phyloP scores from a whole-genome alignment of 139 green algal genomes.

The Coelastrella sp. region DNA sequence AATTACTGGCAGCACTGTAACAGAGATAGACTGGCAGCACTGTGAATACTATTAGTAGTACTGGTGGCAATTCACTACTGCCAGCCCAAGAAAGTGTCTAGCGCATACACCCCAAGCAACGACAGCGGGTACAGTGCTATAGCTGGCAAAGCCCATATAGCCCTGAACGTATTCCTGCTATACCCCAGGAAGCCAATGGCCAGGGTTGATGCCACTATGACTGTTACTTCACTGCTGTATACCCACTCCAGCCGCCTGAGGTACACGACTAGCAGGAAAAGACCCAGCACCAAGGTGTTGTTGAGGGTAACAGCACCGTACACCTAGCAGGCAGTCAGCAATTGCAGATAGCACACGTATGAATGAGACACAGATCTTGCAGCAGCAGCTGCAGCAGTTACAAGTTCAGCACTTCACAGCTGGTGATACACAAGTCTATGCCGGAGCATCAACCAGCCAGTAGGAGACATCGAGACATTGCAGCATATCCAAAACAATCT shows the following conservation, averaged over 20 bases:
- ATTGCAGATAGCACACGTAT: background rate
- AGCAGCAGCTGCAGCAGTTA: background rate
- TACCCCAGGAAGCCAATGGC: constrained; percentile 52
- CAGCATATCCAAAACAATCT: too few species aligned
- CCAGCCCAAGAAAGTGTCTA: constrained; percentile 51
- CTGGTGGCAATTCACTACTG: constrained; percentile 7
- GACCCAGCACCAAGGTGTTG: constrained; percentile 78
- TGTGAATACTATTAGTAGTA: background rate
- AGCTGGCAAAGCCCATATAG: constrained; percentile 54
- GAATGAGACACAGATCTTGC: background rate
- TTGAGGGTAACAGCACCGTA: constrained; percentile 81
- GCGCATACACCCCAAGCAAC: constrained; percentile 43
- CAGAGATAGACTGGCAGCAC: too few species aligned
- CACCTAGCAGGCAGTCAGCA: constrained; percentile 47
- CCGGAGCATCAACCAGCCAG: too few species aligned
- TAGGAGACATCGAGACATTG: too few species aligned
- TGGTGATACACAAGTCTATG: background rate
- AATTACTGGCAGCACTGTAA: too few species aligned
- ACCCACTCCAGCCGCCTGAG: constrained; percentile 62
- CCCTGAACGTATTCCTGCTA: constrained; percentile 53
- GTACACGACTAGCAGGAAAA: constrained; percentile 78
- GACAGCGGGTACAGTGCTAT: constrained; percentile 53
- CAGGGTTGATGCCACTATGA: constrained; percentile 60
- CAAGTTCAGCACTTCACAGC: background rate
- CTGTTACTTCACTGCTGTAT: constrained; percentile 66